Percentiles rank a stretch among this genome's conserved stretches.
phyloP scores from a whole-genome alignment of 1,284 basidiomycete genomes.

The Cryptococcus sp. region DNA sequence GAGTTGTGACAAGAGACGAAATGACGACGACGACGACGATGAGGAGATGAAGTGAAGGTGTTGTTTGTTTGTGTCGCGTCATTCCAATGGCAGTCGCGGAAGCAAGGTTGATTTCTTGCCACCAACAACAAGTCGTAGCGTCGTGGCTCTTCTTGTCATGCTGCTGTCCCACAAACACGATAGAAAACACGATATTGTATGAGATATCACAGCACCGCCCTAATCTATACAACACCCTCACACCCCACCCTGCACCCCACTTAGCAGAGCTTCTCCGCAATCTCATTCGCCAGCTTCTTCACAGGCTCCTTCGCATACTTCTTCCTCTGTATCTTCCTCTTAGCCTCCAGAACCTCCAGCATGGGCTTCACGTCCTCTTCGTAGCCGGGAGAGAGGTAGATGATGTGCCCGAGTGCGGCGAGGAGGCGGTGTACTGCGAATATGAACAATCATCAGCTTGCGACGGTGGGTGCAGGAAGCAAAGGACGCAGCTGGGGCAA shows the following conservation, averaged over 20 bases:
- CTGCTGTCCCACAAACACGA: no score
- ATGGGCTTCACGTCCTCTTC: slow-evolving; percentile 62
- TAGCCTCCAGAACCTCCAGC: slow-evolving; percentile 67
- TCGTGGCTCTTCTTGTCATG: no score
- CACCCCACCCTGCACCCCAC: no score
- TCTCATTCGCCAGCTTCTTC: slow-evolving; percentile 63
- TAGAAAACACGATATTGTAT: no score
- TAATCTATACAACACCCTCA: no score
- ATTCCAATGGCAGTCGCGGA: no score
- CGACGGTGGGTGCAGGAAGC: not conserved
- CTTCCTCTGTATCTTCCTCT: slow-evolving; percentile 55
- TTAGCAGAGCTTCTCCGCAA: slow-evolving; percentile 50
- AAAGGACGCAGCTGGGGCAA: slow-evolving; percentile 22
- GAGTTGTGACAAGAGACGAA: no score
- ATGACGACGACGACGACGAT: no score
- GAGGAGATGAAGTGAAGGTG: not conserved
- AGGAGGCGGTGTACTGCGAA: slow-evolving; percentile 68
- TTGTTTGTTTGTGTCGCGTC: not conserved
- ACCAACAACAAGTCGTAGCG: no score
- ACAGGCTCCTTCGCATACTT: slow-evolving; percentile 58
- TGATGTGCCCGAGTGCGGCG: slow-evolving; percentile 67
- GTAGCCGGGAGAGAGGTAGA: slow-evolving; percentile 60
- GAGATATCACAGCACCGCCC: no score
- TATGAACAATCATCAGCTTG: not conserved
- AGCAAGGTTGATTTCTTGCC: no score